Percentiles rank a stretch among this genome's conserved stretches.
Conservation (phyloP, 345 rosid species). For the Balakata baccata region DNA sequence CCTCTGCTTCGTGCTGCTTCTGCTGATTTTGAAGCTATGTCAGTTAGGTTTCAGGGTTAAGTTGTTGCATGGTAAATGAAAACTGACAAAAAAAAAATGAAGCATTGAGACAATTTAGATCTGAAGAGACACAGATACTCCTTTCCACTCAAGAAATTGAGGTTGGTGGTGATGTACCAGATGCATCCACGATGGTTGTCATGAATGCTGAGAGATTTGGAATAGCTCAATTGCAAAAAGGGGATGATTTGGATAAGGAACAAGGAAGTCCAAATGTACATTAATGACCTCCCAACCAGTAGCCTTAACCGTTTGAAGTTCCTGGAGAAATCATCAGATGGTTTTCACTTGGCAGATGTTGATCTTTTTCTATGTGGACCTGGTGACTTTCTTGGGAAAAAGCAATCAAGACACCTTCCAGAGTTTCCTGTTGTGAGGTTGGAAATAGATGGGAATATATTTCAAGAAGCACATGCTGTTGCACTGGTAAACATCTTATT, state of each 20-base stretch:
- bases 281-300: slow-evolving; percentile 52
- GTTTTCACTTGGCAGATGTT: slow-evolving; percentile 81
- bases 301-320: slow-evolving; percentile 68
- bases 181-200: slow-evolving; percentile 97
- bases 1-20: slow-evolving; percentile 94
- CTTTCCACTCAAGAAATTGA: slow-evolving; percentile 92
- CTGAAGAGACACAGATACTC: slow-evolving; percentile 73
- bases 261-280: slow-evolving; percentile 71
- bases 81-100: slow-evolving; percentile 76
- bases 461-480: slow-evolving; percentile 87
- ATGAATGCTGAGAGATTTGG: slow-evolving; percentile 98
- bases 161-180: slow-evolving; percentile 94
- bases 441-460: slow-evolving; percentile 77
- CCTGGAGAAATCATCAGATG: slow-evolving; percentile 79
- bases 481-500: slow-evolving; percentile 56
- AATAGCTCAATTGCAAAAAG: slow-evolving; percentile 93
- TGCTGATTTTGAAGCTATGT: slow-evolving; percentile 62
- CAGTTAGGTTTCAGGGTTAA: slow-evolving; percentile 53
- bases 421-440: slow-evolving; percentile 85
- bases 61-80: slow-evolving; percentile 92
- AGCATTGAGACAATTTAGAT: slow-evolving; percentile 68
- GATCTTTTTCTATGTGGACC: slow-evolving; percentile 95
- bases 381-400: slow-evolving; percentile 91
- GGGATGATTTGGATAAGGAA: slow-evolving; percentile 85
- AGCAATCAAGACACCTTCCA: slow-evolving; percentile 90